Percentiles rank a stretch among this genome's conserved stretches.
phyloP scores from a whole-genome alignment of 371 early-diverging fungal genomes.

The Mortierella sp. region DNA sequence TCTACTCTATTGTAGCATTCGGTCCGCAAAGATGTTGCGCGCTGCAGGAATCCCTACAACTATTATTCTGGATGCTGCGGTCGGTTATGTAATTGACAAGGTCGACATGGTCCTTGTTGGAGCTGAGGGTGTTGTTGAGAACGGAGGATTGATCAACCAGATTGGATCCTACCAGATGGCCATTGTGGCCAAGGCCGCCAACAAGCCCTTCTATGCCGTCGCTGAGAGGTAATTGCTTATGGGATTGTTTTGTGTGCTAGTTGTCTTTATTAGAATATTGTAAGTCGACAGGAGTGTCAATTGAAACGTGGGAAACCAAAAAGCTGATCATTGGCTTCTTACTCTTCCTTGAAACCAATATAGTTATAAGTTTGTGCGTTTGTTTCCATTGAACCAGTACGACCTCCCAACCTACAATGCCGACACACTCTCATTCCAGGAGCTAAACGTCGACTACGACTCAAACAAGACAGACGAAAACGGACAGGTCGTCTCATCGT shows the following conservation, averaged over 20 bases:
- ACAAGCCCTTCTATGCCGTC: slow-evolving; percentile 95
- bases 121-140: slow-evolving; percentile 98
- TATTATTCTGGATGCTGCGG: slow-evolving; percentile 93
- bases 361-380: slow-evolving; percentile 96
- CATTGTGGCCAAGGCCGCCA: slow-evolving; percentile 92
- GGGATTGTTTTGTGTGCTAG: neutral
- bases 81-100: slow-evolving; percentile 94
- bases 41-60: slow-evolving; percentile 87
- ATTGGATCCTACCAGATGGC: slow-evolving; percentile 95
- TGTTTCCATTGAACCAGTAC: slow-evolving; percentile 90
- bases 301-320: neutral
- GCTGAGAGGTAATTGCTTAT: slow-evolving; percentile 83
- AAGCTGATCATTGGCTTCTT: neutral
- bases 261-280: neutral
- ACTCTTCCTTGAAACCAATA: slow-evolving; percentile 9
- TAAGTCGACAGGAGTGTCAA: neutral
- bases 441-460: slow-evolving; percentile 51
- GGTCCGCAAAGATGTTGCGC: slow-evolving; percentile 82
- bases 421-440: slow-evolving; percentile 75
- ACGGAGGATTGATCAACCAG: slow-evolving; percentile 97
- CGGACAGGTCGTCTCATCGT: slow-evolving; percentile 13
- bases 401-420: slow-evolving; percentile 82
- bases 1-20: slow-evolving; percentile 63
- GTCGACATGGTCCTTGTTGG: slow-evolving; percentile 96
- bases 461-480: slow-evolving; percentile 30